Conservation (phyloP, 2,329 filamentous ascomycete species). For the Rutstroemia sp. region DNA sequence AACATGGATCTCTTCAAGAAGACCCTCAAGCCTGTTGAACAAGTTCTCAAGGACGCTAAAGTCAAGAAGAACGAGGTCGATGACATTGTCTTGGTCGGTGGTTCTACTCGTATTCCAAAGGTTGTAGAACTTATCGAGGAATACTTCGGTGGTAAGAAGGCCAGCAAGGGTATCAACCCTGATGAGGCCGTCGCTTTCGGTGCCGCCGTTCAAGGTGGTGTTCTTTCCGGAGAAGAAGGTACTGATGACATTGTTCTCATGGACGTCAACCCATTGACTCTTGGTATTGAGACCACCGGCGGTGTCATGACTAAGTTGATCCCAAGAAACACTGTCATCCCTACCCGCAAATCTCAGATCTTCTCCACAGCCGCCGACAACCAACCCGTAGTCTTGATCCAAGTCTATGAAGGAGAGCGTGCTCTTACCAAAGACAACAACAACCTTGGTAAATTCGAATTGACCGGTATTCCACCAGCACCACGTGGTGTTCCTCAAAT, state of each 20-base stretch:
- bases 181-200: slow-evolving; percentile 99
- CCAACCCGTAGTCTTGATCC: slow-evolving; percentile 90
- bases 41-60: slow-evolving; percentile 88
- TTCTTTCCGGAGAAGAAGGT: slow-evolving; percentile 95
- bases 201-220: slow-evolving; percentile 97
- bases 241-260: slow-evolving; percentile 91
- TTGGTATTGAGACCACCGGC: slow-evolving; percentile 96
- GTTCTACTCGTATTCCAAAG: slow-evolving; percentile 95
- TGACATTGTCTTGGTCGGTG: slow-evolving; percentile 98
- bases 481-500: slow-evolving; percentile 97
- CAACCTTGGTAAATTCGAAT: slow-evolving; percentile 94
- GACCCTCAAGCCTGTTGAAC: slow-evolving; percentile 90
- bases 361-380: slow-evolving; percentile 96
- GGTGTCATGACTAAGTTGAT: slow-evolving; percentile 98
- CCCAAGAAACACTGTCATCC: slow-evolving; percentile 87
- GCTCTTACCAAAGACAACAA: slow-evolving; percentile 89
- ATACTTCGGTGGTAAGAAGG: slow-evolving; percentile 99
- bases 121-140: slow-evolving; percentile 99
- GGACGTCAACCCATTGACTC: slow-evolving; percentile 91
- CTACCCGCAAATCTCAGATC: slow-evolving; percentile 94
- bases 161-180: slow-evolving; percentile 99
- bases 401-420: slow-evolving; percentile 92
- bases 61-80: slow-evolving; percentile 89
- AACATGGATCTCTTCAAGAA: slow-evolving; percentile 93
- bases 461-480: slow-evolving; percentile 89